These are phyloP conservation scores for Podaxis sp. DNA, from an alignment of 768 basidiomycete genomes.

Conservation along the genomic window DNA sequence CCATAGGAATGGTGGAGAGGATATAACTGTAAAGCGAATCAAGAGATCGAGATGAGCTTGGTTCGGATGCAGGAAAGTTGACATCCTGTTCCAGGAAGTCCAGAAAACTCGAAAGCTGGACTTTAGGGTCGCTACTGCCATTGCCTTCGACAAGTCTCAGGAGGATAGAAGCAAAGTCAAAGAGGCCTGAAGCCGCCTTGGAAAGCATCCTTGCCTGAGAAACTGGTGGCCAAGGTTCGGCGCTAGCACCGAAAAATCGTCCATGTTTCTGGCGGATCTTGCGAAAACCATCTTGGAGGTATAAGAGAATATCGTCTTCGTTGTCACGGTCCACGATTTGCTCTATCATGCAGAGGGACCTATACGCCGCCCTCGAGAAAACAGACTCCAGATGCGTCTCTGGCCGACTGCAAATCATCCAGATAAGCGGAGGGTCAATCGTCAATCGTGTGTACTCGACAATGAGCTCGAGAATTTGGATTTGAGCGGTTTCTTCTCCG, in stretches of 20 bases:
- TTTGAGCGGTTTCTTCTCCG: background rate
- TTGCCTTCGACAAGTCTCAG: background rate
- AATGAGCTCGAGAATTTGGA: background rate
- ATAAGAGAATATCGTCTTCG: background rate
- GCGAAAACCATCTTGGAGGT: background rate
- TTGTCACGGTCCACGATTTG: background rate
- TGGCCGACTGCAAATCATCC: background rate
- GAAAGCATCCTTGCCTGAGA: background rate
- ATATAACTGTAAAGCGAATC: background rate
- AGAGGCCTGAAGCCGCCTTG: background rate
- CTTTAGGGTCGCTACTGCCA: background rate
- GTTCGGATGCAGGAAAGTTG: background rate
- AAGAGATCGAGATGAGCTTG: background rate
- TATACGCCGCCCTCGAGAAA: background rate
- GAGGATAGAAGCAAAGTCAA: background rate
- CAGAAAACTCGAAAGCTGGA: background rate
- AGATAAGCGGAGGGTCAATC: background rate
- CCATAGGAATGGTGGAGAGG: background rate
- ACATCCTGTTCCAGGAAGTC: background rate
- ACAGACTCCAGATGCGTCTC: background rate
- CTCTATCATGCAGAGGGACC: background rate
- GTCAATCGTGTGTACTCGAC: background rate
- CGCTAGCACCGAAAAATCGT: background rate
- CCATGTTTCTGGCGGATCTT: background rate
- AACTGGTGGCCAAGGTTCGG: background rate